A percentile compares a stretch with the other conserved stretches of the same genome.
These are phyloP conservation scores for Aspergillus avenaceus DNA, from an alignment of 495 filamentous ascomycete species.

Conservation along the genomic window DNA sequence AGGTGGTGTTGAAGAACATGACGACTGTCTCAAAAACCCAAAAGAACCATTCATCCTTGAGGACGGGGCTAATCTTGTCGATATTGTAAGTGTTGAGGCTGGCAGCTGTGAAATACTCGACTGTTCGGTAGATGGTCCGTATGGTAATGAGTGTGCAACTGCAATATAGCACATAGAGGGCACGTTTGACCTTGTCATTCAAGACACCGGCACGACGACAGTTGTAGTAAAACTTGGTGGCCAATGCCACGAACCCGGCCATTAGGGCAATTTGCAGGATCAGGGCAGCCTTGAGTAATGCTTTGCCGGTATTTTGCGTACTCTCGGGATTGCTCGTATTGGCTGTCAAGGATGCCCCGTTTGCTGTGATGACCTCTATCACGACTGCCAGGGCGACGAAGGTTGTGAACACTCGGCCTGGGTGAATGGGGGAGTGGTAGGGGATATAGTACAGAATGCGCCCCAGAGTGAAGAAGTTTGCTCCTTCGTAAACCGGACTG, in stretches of 20 bases:
- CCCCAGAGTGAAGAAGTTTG: constrained; percentile 74
- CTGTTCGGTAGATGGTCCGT: constrained; percentile 63
- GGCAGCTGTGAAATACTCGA: constrained; percentile 55
- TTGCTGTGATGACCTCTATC: constrained; percentile 64
- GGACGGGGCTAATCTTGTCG: constrained; percentile 44
- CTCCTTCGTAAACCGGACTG: constrained; percentile 67
- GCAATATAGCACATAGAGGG: constrained; percentile 58
- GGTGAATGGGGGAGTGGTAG: constrained; percentile 72
- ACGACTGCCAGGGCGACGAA: constrained; percentile 60
- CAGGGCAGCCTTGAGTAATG: constrained; percentile 61
- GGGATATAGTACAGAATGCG: constrained; percentile 77
- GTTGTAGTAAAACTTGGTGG: constrained; percentile 54
- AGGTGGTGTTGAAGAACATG: constrained; percentile 58
- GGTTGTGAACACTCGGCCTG: constrained; percentile 70
- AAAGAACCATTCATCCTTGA: constrained; percentile 69
- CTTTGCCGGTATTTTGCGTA: constrained; percentile 50
- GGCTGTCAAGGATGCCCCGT: constrained; percentile 59
- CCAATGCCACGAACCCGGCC: constrained; percentile 54
- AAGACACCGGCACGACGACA: constrained; percentile 51
- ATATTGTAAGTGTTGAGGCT: constrained; percentile 34
- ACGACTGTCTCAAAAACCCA: constrained; percentile 64
- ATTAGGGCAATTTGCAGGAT: constrained; percentile 66
- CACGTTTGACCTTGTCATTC: constrained; percentile 50
- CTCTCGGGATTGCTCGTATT: constrained; percentile 38
- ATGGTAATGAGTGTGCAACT: constrained; percentile 56